Base-by-base conservation (phyloP, 768 basidiomycete species). In the Russula earlei region DNA sequence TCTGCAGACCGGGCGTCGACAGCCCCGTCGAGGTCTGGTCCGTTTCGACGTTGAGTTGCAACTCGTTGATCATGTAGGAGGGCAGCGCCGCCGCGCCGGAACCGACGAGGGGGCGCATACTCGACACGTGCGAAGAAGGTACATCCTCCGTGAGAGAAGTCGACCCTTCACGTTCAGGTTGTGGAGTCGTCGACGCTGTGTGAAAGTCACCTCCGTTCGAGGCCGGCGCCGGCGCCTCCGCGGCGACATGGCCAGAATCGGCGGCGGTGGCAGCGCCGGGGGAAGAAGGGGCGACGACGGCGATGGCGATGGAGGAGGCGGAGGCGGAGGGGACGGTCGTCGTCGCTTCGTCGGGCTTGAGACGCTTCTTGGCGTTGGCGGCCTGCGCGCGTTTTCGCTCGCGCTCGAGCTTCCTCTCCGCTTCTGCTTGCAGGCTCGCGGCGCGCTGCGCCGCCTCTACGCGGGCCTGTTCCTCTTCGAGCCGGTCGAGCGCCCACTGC, bases 391-490 rank as follows among this genome's bases (percentile, higher is more conserved):
- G 77, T 62, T 77, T 79, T 55, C 59, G 62, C 72, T 75, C 54
- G 72, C 74, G 61, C 70, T 74, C 64, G 76, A 75, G 9, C 72
- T 74, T 76, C 4, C 83, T 82, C 61, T 84, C 82, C 24, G 77
- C 75, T 65, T 93, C 94, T 58, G 95, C 91, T 29, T 72, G 68
- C n/a, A 75, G 79, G 62, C 93, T 91, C 49, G 41, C 55, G 27
- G 49, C 42, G 19, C 62, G 59, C 44, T 57, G 52, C 14, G 40
- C 55, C 1, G 59, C 55, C 38, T 74, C 65, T 77, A 75, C 11
- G 71, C 73, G 75, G 0, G 83, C 82, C 62, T 84, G 82, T 27
- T 76, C 75, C 66, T 93, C 93, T 62, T 97, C 95, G 38, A 72
- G 65, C 14, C 74, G 79, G 63, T 97, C 94, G 51, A 90, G 69